A percentile compares a stretch with the other conserved stretches of the same genome.
Conservation (phyloP, 2,329 filamentous ascomycete species). For the Arthrinium puccinioides region DNA sequence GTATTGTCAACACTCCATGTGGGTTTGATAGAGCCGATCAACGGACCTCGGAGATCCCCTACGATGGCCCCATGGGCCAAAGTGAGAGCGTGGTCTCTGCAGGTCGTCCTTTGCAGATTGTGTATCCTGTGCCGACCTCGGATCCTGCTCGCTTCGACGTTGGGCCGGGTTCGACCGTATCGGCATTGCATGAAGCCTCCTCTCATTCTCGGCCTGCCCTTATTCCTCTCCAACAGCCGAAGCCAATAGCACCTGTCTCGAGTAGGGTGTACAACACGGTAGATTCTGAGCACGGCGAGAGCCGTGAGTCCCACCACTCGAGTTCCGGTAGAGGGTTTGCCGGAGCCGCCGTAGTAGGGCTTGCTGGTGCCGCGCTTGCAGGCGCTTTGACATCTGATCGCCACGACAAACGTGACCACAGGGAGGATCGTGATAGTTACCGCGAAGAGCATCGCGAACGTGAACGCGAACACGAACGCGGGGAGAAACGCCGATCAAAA, state of each 20-base stretch:
- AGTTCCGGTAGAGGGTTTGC: slow-evolving; percentile 32
- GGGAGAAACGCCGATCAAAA: slow-evolving; percentile 22
- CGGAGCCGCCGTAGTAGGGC: slow-evolving; percentile 38
- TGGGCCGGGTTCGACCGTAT: slow-evolving; percentile 39
- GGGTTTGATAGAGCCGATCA: slow-evolving; percentile 40
- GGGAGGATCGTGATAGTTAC: slow-evolving; percentile 13
- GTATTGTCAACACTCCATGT: slow-evolving; percentile 46
- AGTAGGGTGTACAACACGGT: slow-evolving; percentile 56
- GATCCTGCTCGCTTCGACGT: slow-evolving; percentile 59
- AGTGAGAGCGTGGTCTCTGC: slow-evolving; percentile 28
- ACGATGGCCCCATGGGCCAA: slow-evolving; percentile 26
- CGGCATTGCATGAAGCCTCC: slow-evolving; percentile 31
- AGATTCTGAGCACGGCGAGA: slow-evolving; percentile 24
- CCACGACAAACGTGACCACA: slow-evolving; percentile 16
- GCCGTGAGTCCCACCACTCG: slow-evolving; percentile 21
- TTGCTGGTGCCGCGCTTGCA: slow-evolving; percentile 41
- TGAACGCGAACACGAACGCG: slow-evolving; percentile 20
- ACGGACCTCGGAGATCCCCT: slow-evolving; percentile 21
- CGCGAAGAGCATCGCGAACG: slow-evolving; percentile 14
- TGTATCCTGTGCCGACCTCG: slow-evolving; percentile 59
- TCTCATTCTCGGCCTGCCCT: slow-evolving; percentile 44
- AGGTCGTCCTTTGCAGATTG: slow-evolving; percentile 45
- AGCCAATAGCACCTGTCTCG: slow-evolving; percentile 68
- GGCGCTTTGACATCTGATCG: slow-evolving; percentile 34
- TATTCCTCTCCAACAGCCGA: slow-evolving; percentile 75